These are phyloP conservation scores for Echium plantagineum DNA, from an alignment of 257 asterid genomes.

Conservation along the genomic window DNA sequence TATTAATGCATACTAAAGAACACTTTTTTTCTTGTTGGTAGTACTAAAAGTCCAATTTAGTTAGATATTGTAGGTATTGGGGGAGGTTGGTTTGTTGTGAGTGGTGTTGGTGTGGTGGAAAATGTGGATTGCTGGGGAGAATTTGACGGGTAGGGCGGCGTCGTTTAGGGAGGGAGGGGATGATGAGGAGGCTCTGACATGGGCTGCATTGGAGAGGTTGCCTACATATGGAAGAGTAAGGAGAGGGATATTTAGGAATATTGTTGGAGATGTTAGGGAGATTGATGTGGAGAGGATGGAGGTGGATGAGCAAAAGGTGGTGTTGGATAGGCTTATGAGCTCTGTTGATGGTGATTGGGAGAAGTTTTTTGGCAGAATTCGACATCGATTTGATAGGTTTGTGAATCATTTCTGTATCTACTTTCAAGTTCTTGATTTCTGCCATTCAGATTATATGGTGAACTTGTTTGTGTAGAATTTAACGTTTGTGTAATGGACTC, in stretches of 20 bases:
- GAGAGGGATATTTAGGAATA: conserved; percentile 64
- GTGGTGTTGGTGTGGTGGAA: neutral
- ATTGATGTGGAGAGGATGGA: conserved; percentile 53
- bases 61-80: neutral
- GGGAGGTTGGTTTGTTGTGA: neutral
- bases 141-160: conserved; percentile 65
- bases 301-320: conserved; percentile 45
- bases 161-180: conserved; percentile 84
- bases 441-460: neutral
- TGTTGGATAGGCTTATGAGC: conserved; percentile 58
- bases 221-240: conserved; percentile 82
- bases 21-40: neutral
- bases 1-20: too few relatives aligned
- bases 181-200: conserved; percentile 90
- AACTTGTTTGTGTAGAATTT: neutral
- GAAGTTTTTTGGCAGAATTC: conserved; percentile 60
- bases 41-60: neutral
- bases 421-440: neutral
- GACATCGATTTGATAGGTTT: conserved; percentile 72
- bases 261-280: conserved; percentile 65
- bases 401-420: neutral
- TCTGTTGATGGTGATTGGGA: conserved; percentile 83
- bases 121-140: conserved; percentile 94
- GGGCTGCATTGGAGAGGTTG: conserved; percentile 97
- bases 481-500: neutral